These are phyloP conservation scores for Scedosporium apiospermum DNA, from an alignment of 2,329 filamentous ascomycete genomes.

Conservation along the genomic window DNA sequence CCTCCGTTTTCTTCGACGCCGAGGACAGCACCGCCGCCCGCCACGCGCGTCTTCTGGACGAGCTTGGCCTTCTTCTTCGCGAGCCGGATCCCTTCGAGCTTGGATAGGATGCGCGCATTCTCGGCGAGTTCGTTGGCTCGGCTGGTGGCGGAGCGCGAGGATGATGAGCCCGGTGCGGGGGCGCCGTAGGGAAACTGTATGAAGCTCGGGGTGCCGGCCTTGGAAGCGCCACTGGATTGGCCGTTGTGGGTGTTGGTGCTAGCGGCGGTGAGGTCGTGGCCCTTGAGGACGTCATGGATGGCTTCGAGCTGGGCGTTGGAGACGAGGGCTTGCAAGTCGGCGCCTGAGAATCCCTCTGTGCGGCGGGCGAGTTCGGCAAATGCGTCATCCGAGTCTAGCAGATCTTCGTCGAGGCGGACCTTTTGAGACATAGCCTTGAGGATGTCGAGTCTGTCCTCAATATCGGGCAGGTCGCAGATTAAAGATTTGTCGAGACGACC, in stretches of 20 bases:
- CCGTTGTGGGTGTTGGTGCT: slow-evolving; percentile 23
- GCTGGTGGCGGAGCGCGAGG: slow-evolving; percentile 29
- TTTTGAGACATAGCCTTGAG: slow-evolving; percentile 75
- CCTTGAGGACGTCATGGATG: slow-evolving; percentile 82
- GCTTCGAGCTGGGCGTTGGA: slow-evolving; percentile 96
- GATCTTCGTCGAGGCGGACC: slow-evolving; percentile 59
- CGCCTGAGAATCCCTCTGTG: slow-evolving; percentile 87
- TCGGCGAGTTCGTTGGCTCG: slow-evolving; percentile 56
- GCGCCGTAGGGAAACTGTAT: slow-evolving; percentile 77
- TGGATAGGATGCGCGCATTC: slow-evolving; percentile 68
- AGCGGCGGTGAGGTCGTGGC: slow-evolving; percentile 28
- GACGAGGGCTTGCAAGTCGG: slow-evolving; percentile 87
- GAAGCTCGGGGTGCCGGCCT: slow-evolving; percentile 42
- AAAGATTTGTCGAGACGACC: slow-evolving; percentile 90
- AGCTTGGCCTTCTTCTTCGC: slow-evolving; percentile 44
- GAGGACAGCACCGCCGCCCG: background rate
- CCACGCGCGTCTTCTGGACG: slow-evolving; percentile 14
- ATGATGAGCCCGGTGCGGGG: slow-evolving; percentile 28
- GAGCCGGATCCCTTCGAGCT: slow-evolving; percentile 69
- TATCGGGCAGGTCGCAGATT: slow-evolving; percentile 77
- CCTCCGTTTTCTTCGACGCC: slow-evolving; percentile 11
- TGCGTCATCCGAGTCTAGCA: slow-evolving; percentile 45
- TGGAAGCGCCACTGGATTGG: slow-evolving; percentile 8
- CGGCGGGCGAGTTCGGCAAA: slow-evolving; percentile 65
- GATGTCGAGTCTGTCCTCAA: slow-evolving; percentile 80